Evolutionary conservation across 108 stramenopile genomes (phyloP), one percentile per base, ranked within the genome.

Genomic region (Cylindrotheca fusiformis): DNA sequence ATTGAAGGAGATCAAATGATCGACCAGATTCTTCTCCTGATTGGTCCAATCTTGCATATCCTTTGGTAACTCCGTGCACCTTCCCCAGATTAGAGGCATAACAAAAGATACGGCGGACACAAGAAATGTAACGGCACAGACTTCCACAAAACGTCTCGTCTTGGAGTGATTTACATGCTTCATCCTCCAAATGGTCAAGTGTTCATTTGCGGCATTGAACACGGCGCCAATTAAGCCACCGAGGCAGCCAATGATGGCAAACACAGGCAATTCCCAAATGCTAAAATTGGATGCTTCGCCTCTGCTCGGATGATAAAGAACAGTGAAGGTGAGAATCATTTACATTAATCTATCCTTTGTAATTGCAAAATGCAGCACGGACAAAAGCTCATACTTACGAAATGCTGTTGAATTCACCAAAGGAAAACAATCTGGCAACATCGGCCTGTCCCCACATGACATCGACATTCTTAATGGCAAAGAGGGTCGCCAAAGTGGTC

Each of bases 1-100:
- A 47, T 84, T 76, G 68, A 95, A 96, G 5, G 91, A 89, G 2
- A 96, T 94, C 14, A 98, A 75, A 26, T 81, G 83, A 25, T 87
- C 91, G 21, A 96, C 96, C 19, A 98, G 78, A 52, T 80, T 80
- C 78, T 86, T 96, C 72, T 91, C 94, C 71, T 96, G 94, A 66
- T 96, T 93, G 8, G 87, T 91, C 96, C 96, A 98, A 41, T 94
- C 94, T 52, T 95, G 94, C 91, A 95, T 94, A 74, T 94, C 90
- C 18, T 89, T 84, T 17, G 97, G 96, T 25, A 92, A 65, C 50
- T 81, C 86, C 23, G 96, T 96, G 60, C 96, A 97, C 25, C 83
- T 52, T 20, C 77, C 73, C 97, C 96, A 98, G 19, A 95, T 52
- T 28, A 92, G 25, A 20, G 96, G 96, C 85, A 97, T 82, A 49